phyloP scores from a whole-genome alignment of 1,284 basidiomycete genomes.

The Cryptococcus sp. region DNA sequence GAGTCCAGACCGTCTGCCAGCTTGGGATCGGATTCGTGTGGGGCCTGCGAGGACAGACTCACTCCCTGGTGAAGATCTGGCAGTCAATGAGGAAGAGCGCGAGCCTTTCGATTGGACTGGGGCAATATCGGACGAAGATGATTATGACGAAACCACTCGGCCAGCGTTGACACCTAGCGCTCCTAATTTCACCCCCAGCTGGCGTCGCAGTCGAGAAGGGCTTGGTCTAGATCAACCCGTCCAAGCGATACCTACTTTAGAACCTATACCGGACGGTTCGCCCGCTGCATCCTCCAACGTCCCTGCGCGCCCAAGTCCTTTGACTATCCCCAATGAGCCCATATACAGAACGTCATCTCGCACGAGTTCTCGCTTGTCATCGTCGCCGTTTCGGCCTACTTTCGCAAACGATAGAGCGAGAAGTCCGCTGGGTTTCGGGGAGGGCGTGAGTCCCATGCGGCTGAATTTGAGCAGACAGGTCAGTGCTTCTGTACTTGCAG shows the following conservation, averaged over 20 bases:
- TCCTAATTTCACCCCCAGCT: slow-evolving; percentile 8
- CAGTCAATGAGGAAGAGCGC: slow-evolving; percentile 24
- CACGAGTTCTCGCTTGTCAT: slow-evolving; percentile 7
- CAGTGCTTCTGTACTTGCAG: slow-evolving; percentile 14
- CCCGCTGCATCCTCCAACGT: slow-evolving; percentile 1
- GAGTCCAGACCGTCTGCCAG: slow-evolving; percentile 16
- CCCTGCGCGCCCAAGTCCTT: not conserved
- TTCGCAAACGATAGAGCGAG: slow-evolving; percentile 12
- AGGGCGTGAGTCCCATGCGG: slow-evolving; percentile 10
- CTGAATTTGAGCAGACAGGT: slow-evolving; percentile 8
- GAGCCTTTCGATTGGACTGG: slow-evolving; percentile 48
- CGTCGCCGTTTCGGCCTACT: slow-evolving; percentile 10
- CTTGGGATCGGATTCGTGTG: slow-evolving; percentile 21
- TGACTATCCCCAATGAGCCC: not conserved
- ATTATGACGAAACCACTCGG: slow-evolving; percentile 23
- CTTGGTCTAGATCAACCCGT: slow-evolving; percentile 19
- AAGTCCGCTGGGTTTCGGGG: slow-evolving; percentile 11
- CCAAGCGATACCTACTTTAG: slow-evolving; percentile 15
- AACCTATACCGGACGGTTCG: slow-evolving; percentile 24
- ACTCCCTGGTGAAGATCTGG: slow-evolving; percentile 31
- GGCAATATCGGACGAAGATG: slow-evolving; percentile 32
- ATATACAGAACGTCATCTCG: slow-evolving; percentile 3
- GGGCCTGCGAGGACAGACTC: slow-evolving; percentile 27
- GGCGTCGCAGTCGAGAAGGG: slow-evolving; percentile 13
- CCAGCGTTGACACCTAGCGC: slow-evolving; percentile 7